A percentile compares a stretch with the other conserved stretches of the same genome.
Conservation (phyloP, 2,329 filamentous ascomycete genomes). For the Phaeosphaeriaceae sp. region DNA sequence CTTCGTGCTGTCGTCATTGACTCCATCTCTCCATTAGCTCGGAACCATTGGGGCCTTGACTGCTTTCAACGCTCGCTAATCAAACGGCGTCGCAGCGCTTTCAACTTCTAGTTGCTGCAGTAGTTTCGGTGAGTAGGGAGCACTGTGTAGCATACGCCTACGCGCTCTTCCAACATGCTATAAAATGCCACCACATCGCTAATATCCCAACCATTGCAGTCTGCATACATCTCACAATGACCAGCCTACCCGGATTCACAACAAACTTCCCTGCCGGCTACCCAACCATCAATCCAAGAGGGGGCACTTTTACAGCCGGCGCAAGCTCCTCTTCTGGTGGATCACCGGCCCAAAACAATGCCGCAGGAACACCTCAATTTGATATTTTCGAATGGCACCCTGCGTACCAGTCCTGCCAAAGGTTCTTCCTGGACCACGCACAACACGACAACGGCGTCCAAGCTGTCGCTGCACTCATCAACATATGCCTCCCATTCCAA, state of each 20-base stretch:
- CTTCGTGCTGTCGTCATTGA: slow-evolving; percentile 25
- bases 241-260: slow-evolving; percentile 37
- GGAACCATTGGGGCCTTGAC: slow-evolving; percentile 21
- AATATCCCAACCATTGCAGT: neutral
- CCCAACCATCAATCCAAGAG: slow-evolving; percentile 36
- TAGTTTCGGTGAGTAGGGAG: slow-evolving; percentile 25
- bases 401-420: slow-evolving; percentile 86
- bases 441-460: slow-evolving; percentile 85
- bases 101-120: slow-evolving; percentile 15
- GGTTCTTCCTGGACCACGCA: slow-evolving; percentile 89
- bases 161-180: neutral
- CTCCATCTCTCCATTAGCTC: slow-evolving; percentile 15
- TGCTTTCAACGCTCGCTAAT: slow-evolving; percentile 5
- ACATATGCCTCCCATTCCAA: slow-evolving; percentile 90
- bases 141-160: neutral
- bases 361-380: slow-evolving; percentile 55
- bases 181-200: neutral
- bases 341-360: slow-evolving; percentile 26
- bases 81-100: slow-evolving; percentile 7
- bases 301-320: slow-evolving; percentile 34
- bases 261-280: slow-evolving; percentile 43
- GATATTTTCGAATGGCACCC: slow-evolving; percentile 94
- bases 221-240: slow-evolving; percentile 22
- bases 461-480: slow-evolving; percentile 87
- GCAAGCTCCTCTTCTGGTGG: slow-evolving; percentile 30